phyloP scores from a whole-genome alignment of 2,329 filamentous ascomycete species.

The Rugonectria rugulosa region DNA sequence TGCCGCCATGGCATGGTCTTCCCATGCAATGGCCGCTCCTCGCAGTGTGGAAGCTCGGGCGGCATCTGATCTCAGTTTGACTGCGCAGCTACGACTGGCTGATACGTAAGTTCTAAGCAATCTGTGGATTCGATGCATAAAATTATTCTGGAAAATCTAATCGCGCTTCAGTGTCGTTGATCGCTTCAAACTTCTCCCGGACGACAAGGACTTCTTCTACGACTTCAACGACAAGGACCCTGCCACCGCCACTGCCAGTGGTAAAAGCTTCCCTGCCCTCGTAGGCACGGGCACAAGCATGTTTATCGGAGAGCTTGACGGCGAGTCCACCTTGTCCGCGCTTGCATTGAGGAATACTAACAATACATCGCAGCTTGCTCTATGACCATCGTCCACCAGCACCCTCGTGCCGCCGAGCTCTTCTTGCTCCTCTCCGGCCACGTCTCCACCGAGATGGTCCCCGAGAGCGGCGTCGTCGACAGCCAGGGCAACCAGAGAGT shows the following conservation, averaged over 20 bases:
- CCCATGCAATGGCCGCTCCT: conserved; percentile 40
- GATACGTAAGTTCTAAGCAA: conserved; percentile 43
- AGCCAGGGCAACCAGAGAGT: conserved; percentile 48
- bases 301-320: conserved; percentile 58
- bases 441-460: conserved; percentile 59
- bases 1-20: conserved; percentile 49
- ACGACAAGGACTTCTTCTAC: conserved; percentile 54
- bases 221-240: conserved; percentile 56
- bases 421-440: conserved; percentile 50
- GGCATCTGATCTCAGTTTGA: conserved; percentile 39
- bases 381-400: conserved; percentile 64
- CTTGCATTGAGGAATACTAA: not conserved
- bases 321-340: conserved; percentile 29
- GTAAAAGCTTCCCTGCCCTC: conserved; percentile 64
- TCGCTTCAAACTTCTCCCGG: conserved; percentile 51
- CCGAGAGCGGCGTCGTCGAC: conserved; percentile 56
- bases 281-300: conserved; percentile 59
- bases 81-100: conserved; percentile 49
- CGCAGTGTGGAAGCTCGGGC: conserved; percentile 23
- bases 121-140: conserved; percentile 15
- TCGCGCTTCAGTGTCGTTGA: conserved; percentile 50
- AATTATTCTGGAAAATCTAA: not conserved
- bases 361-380: conserved; percentile 49
- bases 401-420: conserved; percentile 61
- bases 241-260: conserved; percentile 57